These are phyloP conservation scores for Dactylellina cionopaga DNA, from an alignment of 2,329 filamentous ascomycete genomes.

Conservation along the genomic window DNA sequence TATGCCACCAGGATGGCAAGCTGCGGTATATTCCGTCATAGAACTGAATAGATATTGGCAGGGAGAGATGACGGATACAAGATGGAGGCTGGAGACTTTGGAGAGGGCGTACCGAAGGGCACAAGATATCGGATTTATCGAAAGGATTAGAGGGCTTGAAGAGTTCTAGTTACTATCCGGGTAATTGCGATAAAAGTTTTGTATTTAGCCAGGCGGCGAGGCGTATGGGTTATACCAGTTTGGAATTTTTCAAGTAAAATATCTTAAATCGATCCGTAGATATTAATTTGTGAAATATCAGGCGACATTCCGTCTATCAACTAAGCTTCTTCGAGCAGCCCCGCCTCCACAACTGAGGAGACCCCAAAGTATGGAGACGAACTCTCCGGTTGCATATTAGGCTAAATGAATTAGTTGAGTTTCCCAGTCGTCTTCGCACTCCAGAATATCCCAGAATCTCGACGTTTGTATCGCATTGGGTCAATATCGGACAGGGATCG, in stretches of 20 bases:
- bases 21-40: slow-evolving; percentile 51
- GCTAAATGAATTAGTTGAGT: neutral
- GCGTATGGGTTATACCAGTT: no score
- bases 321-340: neutral
- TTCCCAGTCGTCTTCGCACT: neutral
- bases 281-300: no score
- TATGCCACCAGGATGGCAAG: slow-evolving; percentile 54
- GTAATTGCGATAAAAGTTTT: neutral
- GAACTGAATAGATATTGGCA: slow-evolving; percentile 54
- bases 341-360: slow-evolving; percentile 1
- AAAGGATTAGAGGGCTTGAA: neutral
- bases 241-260: no score
- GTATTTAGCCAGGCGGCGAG: neutral
- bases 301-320: slow-evolving; percentile 1
- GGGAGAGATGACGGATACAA: slow-evolving; percentile 39
- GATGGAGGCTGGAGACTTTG: slow-evolving; percentile 36
- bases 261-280: no score
- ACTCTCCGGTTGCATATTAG: neutral
- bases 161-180: neutral
- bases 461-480: neutral
- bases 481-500: neutral
- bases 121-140: neutral
- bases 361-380: neutral
- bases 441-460: neutral
- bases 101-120: slow-evolving; percentile 26